Conservation (phyloP, 805 yeast genomes). For the Cyberlindnera euphorbiae region DNA sequence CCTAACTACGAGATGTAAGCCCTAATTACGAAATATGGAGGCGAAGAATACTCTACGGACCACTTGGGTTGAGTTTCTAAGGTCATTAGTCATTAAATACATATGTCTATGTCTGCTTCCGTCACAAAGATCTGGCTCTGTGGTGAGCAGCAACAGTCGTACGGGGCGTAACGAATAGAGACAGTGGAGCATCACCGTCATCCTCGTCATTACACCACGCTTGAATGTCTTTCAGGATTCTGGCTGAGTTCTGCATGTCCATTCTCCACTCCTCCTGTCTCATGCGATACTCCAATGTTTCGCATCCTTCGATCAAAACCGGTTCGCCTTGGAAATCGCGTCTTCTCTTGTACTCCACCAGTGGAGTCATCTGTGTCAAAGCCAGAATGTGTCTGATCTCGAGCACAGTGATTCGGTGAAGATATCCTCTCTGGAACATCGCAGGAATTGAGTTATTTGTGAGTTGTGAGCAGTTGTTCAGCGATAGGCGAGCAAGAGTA, state of each 20-base stretch:
- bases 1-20: no score
- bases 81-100: no score
- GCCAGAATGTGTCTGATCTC: constrained; percentile 64
- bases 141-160: no score
- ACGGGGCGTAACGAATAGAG: neutral
- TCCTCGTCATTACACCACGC: constrained; percentile 54
- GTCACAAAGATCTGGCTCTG: no score
- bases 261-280: constrained; percentile 54
- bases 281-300: constrained; percentile 54
- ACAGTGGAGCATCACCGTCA: constrained; percentile 30
- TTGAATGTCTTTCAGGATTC: constrained; percentile 57
- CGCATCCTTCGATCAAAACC: constrained; percentile 77
- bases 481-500: constrained; percentile 57
- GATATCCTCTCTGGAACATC: constrained; percentile 38
- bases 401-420: constrained; percentile 61
- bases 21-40: no score
- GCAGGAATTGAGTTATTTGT: constrained; percentile 57
- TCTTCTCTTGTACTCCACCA: constrained; percentile 57
- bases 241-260: constrained; percentile 50
- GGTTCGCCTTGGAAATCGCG: constrained; percentile 28
- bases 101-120: no score
- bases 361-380: constrained; percentile 54
- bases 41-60: no score
- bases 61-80: no score
- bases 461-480: constrained; percentile 64